Conservation (phyloP, 169 alveolate genomes). For the Plasmodium gonderi region DNA sequence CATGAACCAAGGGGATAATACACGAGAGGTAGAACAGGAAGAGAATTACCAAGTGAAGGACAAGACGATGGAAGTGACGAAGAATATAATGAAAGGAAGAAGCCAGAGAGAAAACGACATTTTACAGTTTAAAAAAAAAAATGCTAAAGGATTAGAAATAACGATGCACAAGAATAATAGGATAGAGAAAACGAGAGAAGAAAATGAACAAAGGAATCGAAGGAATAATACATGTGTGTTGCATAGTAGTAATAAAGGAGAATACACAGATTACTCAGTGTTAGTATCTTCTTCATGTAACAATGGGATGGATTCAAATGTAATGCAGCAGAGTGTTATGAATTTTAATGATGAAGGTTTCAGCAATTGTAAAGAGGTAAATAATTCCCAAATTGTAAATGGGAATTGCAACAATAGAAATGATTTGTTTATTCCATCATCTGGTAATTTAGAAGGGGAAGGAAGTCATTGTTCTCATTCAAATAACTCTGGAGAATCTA, state of each 20-base stretch:
- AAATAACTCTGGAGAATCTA: conserved; percentile 20
- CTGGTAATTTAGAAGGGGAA: background rate
- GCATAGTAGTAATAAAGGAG: background rate
- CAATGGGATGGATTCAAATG: background rate
- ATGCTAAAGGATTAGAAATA: no score
- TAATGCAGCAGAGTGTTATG: background rate
- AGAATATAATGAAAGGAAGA: background rate
- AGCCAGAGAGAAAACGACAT: background rate
- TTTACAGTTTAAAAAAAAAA: no score
- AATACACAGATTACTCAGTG: background rate
- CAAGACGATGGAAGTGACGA: background rate
- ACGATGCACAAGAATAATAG: no score
- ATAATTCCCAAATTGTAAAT: background rate
- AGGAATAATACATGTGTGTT: background rate
- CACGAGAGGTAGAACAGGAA: background rate
- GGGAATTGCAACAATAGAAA: background rate
- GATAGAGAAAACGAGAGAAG: background rate
- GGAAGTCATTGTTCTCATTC: conserved; percentile 1
- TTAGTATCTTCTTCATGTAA: background rate
- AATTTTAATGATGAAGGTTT: background rate
- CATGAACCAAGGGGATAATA: background rate
- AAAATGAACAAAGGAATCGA: background rate
- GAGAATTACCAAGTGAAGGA: background rate
- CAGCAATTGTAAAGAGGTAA: background rate
- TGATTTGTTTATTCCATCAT: background rate